phyloP scores from a whole-genome alignment of 164 flowering plant genomes.

The Magnolia changhungtana region DNA sequence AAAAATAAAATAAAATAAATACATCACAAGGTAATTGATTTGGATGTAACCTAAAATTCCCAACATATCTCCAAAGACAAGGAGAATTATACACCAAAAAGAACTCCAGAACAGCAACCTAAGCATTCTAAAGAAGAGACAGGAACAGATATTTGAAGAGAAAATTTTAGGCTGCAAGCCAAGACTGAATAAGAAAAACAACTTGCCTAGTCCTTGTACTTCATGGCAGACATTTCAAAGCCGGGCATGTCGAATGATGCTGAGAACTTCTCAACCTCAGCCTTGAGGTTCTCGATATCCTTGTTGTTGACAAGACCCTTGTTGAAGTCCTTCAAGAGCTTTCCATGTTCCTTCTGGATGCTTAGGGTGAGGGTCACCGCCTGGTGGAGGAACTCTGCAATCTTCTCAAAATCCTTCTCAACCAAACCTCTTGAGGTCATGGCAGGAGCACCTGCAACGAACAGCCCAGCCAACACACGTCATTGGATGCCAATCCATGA shows the following conservation, averaged over 20 bases:
- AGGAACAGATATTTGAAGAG: too few relatives aligned
- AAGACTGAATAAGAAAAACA: background rate
- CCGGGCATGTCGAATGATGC: slow-evolving; percentile 97
- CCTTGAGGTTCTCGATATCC: slow-evolving; percentile 89
- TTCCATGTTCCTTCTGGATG: slow-evolving; percentile 86
- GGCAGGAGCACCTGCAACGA: slow-evolving; percentile 71
- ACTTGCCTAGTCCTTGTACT: slow-evolving; percentile 65
- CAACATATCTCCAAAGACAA: too few relatives aligned
- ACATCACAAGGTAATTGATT: too few relatives aligned
- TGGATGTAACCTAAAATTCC: too few relatives aligned
- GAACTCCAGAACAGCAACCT: too few relatives aligned
- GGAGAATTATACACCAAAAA: too few relatives aligned
- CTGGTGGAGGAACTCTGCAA: slow-evolving; percentile 92
- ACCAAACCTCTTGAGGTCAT: slow-evolving; percentile 98
- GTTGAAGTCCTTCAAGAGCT: slow-evolving; percentile 98
- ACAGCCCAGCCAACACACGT: too few relatives aligned
- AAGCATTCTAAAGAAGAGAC: too few relatives aligned
- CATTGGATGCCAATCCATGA: too few relatives aligned
- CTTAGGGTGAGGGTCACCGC: slow-evolving; percentile 73
- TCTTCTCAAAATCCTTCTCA: slow-evolving; percentile 98
- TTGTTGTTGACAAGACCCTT: slow-evolving; percentile 92
- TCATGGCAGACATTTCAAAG: slow-evolving; percentile 78
- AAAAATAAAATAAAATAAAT: too few relatives aligned
- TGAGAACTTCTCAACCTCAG: slow-evolving; percentile 84
- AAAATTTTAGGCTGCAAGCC: too few relatives aligned